Evolutionary conservation across 768 basidiomycete species (phyloP), one percentile per base, ranked within the genome.

Genomic region (Panaeolus cyanescens): DNA sequence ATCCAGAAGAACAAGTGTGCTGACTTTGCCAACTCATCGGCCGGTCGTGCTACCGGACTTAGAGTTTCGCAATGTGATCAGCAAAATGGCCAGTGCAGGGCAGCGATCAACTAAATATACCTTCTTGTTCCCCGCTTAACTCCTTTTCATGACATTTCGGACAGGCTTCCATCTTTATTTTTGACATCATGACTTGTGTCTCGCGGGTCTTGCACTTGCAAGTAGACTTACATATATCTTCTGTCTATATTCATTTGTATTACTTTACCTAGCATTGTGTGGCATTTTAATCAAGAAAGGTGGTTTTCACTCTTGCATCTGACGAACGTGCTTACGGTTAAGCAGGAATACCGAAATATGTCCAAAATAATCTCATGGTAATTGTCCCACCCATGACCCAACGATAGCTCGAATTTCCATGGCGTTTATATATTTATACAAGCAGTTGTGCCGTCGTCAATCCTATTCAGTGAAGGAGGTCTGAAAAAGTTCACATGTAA

Each of bases 1-100:
- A 77, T 83, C 36, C 84, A 86, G 70, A 79, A 85, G 68, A 86
- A 86, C 72, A 59, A 70, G 32, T 88, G 85, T 63, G 82, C 83
- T 34, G 75, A 85, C 68, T 65, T 75, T 25, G 82, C 83, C 17
- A 85, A 85, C 76, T 78, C 80, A 34, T 74, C 70, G 22, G 68
- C 68, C 32, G 74, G 78, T n/a, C 71, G 70, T 50, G 66, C 69
- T 1, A 55, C 70, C 31, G 75, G 77, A 10, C 74, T 83, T 60
- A 64, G 72, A 22, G 83, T 82, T 54, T 67, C 71, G 30, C 75
- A 77, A 62, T 77, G 76, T 62, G 76, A 77, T 59, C 63, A 69
- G 57, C 79, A 80, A 60, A 73, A 77, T 60, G 74, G 61, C 36
- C 65, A 70, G 45, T 77, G 77, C 62, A 69, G 59, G 19, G 70